Evolutionary conservation across 352 stramenopile species (phyloP).

Genomic region (Saprolegnia diclina): DNA sequence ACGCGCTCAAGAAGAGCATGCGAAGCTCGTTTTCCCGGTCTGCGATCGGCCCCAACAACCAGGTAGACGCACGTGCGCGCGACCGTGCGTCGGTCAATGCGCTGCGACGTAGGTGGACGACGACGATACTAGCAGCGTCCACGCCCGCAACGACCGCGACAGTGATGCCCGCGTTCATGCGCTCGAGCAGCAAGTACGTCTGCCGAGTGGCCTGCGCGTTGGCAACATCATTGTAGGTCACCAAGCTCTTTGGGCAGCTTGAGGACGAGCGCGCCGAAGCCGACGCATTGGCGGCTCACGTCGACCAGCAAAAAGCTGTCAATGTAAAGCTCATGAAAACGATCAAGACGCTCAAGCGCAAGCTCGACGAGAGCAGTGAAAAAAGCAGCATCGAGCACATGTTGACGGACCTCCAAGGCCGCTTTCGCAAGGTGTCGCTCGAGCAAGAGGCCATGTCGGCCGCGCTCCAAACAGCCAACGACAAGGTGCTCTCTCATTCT

Average conservation of each 20-base stretch:
- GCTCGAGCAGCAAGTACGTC: slow-evolving; percentile 3
- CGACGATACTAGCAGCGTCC: not conserved
- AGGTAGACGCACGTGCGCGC: not conserved
- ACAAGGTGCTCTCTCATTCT: not conserved
- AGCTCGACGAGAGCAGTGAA: not conserved
- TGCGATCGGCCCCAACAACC: not conserved
- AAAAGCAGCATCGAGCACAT: slow-evolving; percentile 14
- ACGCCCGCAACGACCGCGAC: not conserved
- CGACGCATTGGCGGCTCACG: not conserved
- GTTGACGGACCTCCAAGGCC: slow-evolving; percentile 7
- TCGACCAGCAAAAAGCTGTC: slow-evolving; percentile 5
- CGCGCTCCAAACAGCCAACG: not conserved
- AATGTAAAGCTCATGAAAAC: slow-evolving; percentile 15
- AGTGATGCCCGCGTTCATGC: not conserved
- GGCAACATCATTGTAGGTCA: not conserved
- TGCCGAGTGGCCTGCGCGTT: not conserved
- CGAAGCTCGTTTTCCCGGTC: too few species aligned
- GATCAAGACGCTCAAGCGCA: slow-evolving; percentile 18
- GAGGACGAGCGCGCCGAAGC: not conserved
- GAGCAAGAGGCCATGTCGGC: not conserved
- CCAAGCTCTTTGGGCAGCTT: slow-evolving; percentile 13
- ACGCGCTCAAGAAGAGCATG: not conserved
- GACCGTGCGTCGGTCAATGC: not conserved
- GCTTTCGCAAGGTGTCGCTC: not conserved
- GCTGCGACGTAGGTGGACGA: not conserved